phyloP scores from a whole-genome alignment of 345 rosid genomes.

The Pugionium cornutum region DNA sequence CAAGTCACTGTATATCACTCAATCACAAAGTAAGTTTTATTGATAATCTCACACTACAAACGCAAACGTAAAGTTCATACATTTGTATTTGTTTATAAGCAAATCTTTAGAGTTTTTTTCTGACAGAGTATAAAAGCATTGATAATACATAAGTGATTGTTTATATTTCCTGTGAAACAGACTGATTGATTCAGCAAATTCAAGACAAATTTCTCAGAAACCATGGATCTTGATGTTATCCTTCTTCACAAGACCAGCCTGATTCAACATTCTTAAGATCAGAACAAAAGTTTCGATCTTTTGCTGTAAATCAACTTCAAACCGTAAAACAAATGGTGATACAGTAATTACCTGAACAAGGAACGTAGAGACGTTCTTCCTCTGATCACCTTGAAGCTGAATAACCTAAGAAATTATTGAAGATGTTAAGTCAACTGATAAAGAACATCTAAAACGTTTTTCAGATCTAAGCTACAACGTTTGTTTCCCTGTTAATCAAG shows the following conservation, averaged over 20 bases:
- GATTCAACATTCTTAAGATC: constrained; percentile 31
- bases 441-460: background rate
- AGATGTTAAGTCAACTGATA: background rate
- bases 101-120: constrained; percentile 1
- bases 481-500: no score
- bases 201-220: constrained; percentile 44
- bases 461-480: background rate
- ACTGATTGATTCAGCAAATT: constrained; percentile 28
- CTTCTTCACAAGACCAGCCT: constrained; percentile 88
- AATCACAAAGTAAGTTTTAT: constrained; percentile 20
- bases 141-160: constrained; percentile 16
- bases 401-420: constrained; percentile 28
- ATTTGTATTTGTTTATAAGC: constrained; percentile 8
- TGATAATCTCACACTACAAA: constrained; percentile 31
- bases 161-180: constrained; percentile 15
- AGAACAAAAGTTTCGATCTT: background rate
- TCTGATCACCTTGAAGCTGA: constrained; percentile 12
- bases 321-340: background rate
- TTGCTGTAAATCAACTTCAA: background rate
- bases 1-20: background rate
- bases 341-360: constrained; percentile 41
- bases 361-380: constrained; percentile 44
- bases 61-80: constrained; percentile 18
- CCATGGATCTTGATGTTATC: constrained; percentile 83
- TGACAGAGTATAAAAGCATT: constrained; percentile 24